phyloP scores from a whole-genome alignment of 345 rosid species.

The Syzygium aqueum region DNA sequence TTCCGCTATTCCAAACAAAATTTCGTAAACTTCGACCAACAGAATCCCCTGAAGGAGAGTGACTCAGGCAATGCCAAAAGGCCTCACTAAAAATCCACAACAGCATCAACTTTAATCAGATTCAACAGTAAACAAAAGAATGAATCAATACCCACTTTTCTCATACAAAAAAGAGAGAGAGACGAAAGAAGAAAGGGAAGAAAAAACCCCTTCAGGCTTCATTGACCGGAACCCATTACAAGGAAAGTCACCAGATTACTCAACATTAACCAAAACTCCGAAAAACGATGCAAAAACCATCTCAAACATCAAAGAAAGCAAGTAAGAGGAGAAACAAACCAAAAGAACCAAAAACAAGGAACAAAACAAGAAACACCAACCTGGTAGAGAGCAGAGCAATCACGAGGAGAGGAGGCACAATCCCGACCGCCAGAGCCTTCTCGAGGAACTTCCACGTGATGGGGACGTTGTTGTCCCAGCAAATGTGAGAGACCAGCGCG shows the following conservation, averaged over 20 bases:
- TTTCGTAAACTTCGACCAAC: background rate
- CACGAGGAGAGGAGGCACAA: slow-evolving; percentile 74
- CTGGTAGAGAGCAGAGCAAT: slow-evolving; percentile 72
- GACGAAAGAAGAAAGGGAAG: background rate
- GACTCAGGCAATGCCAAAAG: background rate
- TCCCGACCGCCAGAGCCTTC: slow-evolving; percentile 49
- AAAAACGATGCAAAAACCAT: background rate
- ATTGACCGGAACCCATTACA: background rate
- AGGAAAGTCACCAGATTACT: background rate
- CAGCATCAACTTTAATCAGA: background rate
- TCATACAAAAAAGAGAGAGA: background rate
- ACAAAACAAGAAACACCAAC: slow-evolving; percentile 8
- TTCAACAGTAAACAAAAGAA: background rate
- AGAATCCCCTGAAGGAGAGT: background rate
- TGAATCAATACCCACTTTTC: background rate
- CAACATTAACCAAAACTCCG: background rate
- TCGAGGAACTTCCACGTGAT: slow-evolving; percentile 87
- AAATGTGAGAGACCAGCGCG: slow-evolving; percentile 63
- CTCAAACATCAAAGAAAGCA: background rate
- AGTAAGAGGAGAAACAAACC: background rate
- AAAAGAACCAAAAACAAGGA: background rate
- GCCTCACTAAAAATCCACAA: background rate
- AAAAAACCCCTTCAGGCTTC: background rate
- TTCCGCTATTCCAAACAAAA: background rate
- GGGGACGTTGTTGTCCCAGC: slow-evolving; percentile 84